Evolutionary conservation across 2,329 filamentous ascomycete species (phyloP).

Genomic region (Pyrenochaeta sp.): DNA sequence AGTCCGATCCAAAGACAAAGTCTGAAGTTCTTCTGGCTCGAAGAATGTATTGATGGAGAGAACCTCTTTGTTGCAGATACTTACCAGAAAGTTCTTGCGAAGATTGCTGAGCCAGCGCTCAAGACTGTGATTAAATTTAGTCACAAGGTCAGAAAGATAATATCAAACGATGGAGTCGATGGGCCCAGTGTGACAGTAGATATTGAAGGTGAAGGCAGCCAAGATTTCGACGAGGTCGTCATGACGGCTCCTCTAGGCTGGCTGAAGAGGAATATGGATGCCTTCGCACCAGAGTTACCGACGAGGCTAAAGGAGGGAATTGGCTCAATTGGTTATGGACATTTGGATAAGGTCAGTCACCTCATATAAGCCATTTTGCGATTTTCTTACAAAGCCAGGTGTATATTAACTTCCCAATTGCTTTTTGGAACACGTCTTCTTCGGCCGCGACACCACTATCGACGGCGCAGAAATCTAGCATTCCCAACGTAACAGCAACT

Average conservation of each 20-base stretch:
- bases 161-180: slow-evolving; percentile 23
- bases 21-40: slow-evolving; percentile 79
- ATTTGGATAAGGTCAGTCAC: slow-evolving; percentile 70
- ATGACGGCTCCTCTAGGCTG: slow-evolving; percentile 73
- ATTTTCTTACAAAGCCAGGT: slow-evolving; percentile 35
- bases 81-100: slow-evolving; percentile 67
- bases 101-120: slow-evolving; percentile 66
- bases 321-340: slow-evolving; percentile 72
- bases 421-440: slow-evolving; percentile 71
- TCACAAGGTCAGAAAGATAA: slow-evolving; percentile 56
- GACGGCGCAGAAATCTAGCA: slow-evolving; percentile 17
- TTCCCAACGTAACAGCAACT: slow-evolving; percentile 50
- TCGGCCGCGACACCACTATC: slow-evolving; percentile 3
- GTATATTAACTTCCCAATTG: slow-evolving; percentile 70
- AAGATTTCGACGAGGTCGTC: slow-evolving; percentile 73
- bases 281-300: slow-evolving; percentile 70
- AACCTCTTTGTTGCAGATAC: slow-evolving; percentile 70
- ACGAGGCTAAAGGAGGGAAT: slow-evolving; percentile 68
- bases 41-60: slow-evolving; percentile 78
- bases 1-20: slow-evolving; percentile 71
- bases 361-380: slow-evolving; percentile 28
- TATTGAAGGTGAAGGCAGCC: slow-evolving; percentile 54
- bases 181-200: slow-evolving; percentile 50
- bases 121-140: slow-evolving; percentile 64
- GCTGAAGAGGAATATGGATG: slow-evolving; percentile 45